Evolutionary conservation across 768 basidiomycete genomes (phyloP).

Genomic region (Epithele typhae): DNA sequence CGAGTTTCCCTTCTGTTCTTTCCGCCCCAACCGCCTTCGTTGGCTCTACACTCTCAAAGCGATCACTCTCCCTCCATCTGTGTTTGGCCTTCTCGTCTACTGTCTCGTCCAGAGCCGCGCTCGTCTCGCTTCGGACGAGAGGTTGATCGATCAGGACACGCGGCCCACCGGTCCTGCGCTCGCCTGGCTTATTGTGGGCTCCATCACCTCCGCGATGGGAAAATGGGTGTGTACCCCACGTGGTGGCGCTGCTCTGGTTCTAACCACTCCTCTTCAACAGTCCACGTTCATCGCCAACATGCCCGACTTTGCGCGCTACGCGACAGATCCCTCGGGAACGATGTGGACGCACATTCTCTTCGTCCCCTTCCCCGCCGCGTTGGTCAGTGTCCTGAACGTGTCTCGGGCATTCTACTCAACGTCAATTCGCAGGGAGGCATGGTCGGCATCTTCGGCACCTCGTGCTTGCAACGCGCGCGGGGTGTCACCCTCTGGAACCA

Average conservation of each 20-base stretch:
- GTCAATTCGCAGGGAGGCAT: constrained; percentile 10
- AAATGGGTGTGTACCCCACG: constrained; percentile 17
- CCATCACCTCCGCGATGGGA: constrained; percentile 17
- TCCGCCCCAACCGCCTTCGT: constrained; percentile 10
- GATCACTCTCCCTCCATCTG: constrained; percentile 13
- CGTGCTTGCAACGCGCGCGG: constrained; percentile 15
- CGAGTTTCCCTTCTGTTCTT: constrained; percentile 16
- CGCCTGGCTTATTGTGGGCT: constrained; percentile 15
- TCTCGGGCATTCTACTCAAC: not conserved
- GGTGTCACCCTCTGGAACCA: constrained; percentile 18
- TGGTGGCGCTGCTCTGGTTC: no score
- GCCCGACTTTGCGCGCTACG: constrained; percentile 18
- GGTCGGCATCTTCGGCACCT: constrained; percentile 18
- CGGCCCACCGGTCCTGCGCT: constrained; percentile 10
- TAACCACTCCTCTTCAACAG: no score
- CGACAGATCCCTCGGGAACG: constrained; percentile 8
- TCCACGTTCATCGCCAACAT: constrained; percentile 19
- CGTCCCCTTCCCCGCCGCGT: constrained; percentile 17
- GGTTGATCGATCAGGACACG: constrained; percentile 1
- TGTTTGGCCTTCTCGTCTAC: constrained; percentile 17
- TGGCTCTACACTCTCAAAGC: constrained; percentile 19
- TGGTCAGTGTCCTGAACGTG: constrained; percentile 1
- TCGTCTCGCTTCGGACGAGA: constrained; percentile 4
- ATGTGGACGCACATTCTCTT: constrained; percentile 18
- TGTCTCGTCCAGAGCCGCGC: constrained; percentile 16